phyloP scores from a whole-genome alignment of 2,329 filamentous ascomycete species.

The Hymenoscyphus fructigenus region DNA sequence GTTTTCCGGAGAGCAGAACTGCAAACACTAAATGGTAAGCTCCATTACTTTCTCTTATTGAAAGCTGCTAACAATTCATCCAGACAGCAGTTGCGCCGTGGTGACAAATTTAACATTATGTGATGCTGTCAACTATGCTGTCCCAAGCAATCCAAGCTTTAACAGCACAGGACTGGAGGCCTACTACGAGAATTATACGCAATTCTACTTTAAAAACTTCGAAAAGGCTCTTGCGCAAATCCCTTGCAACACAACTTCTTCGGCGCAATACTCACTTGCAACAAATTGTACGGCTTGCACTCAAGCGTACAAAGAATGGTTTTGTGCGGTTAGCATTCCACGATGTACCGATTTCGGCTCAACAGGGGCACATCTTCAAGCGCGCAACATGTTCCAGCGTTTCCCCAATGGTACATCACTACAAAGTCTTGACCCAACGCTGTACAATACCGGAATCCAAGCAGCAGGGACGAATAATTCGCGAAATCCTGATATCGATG shows the following conservation, averaged over 20 bases:
- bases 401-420: conserved; percentile 69
- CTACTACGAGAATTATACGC: conserved; percentile 78
- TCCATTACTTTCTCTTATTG: conserved; percentile 4
- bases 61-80: conserved; percentile 16
- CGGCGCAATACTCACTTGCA: conserved; percentile 78
- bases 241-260: conserved; percentile 73
- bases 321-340: conserved; percentile 90
- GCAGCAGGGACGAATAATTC: conserved; percentile 49
- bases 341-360: conserved; percentile 82
- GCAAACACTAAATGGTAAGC: conserved; percentile 71
- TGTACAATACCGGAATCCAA: conserved; percentile 30
- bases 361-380: conserved; percentile 48
- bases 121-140: conserved; percentile 83
- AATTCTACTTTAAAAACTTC: conserved; percentile 72
- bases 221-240: conserved; percentile 79
- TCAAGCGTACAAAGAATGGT: conserved; percentile 85
- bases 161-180: conserved; percentile 60
- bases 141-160: conserved; percentile 72
- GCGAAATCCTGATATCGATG: conserved; percentile 72
- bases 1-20: conserved; percentile 75
- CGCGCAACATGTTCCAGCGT: conserved; percentile 68
- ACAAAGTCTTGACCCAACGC: conserved; percentile 43
- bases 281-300: conserved; percentile 74
- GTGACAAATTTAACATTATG: conserved; percentile 89
- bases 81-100: conserved; percentile 79